Evolutionary conservation across 2,329 filamentous ascomycete genomes (phyloP), one percentile per base, ranked within the genome.

Genomic region (Ophiocordyceps polyrhachis-furcata): DNA sequence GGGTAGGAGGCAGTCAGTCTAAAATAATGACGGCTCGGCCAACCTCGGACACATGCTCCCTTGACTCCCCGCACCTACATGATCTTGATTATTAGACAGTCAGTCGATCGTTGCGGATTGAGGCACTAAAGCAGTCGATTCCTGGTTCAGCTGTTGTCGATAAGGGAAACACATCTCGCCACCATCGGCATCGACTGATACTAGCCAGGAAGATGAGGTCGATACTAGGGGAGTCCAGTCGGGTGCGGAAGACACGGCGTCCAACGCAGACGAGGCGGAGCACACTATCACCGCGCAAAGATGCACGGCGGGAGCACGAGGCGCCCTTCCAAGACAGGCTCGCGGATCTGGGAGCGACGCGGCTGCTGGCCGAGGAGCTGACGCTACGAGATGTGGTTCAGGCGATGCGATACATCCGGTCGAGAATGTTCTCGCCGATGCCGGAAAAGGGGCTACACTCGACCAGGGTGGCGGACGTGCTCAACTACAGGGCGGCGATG

Each of bases 381-480:
- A 68, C 65, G 25, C 68, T 81, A 5, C 66, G 73, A 43, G 75
- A 81, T 56, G 71, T 79, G 1, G 67, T 74, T 0, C 79, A 83
- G 55, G 76, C 77, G 20, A 75, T 85, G 55, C 64, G 70, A 44
- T 73, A 79, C 58, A 71, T 80, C 43, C 71, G 70, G 35, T 60
- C 56, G 19, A 66, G 62, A 52, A 83, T 81, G 71, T 86, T 84
- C 62, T 70, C 68, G 37, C 62, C 71, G 1, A 63, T 85, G 12
- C 81, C 81, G 3, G 65, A 69, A 19, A 64, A 70, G 0, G 79
- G 80, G 20, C 76, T 86, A 69, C 73, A 68, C 51, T 79, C 76
- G 5, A 72, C 70, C 19, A 67, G 77, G 12, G 75, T 77, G 14
- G 67, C 79, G 2, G 73, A 81, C 53, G 62, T 82, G 15, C 65